Conservation (phyloP, 108 stramenopile species). For the Cyclostephanos invisitatus region DNA sequence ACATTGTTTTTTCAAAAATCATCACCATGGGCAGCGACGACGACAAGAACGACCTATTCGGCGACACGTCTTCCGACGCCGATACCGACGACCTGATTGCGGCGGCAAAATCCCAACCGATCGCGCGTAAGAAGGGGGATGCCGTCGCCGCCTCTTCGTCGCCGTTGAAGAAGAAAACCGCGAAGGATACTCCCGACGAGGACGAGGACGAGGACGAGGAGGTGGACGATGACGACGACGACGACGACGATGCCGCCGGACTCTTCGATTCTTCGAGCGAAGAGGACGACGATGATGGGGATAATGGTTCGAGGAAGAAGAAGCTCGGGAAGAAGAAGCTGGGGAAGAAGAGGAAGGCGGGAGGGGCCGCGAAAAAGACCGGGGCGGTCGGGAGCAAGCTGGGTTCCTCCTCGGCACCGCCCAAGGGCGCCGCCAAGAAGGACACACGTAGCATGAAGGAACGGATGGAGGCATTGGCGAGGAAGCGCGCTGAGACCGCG, state of each 20-base stretch:
- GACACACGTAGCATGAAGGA: conserved; percentile 54
- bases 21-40: conserved; percentile 68
- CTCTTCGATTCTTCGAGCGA: conserved; percentile 72
- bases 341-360: conserved; percentile 39
- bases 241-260: conserved; percentile 57
- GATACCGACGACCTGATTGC: conserved; percentile 86
- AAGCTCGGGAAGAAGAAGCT: conserved; percentile 49
- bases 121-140: conserved; percentile 50
- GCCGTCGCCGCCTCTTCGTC: conserved; percentile 21
- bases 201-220: conserved; percentile 7
- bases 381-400: conserved; percentile 6
- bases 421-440: conserved; percentile 42
- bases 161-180: conserved; percentile 12
- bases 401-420: not conserved
- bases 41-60: conserved; percentile 62
- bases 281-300: conserved; percentile 38
- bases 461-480: conserved; percentile 79
- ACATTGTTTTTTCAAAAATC: too few species aligned
- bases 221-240: conserved; percentile 21
- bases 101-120: conserved; percentile 54
- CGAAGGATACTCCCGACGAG: conserved; percentile 42
- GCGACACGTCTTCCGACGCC: conserved; percentile 63
- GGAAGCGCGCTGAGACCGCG: conserved; percentile 46
- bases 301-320: conserved; percentile 21
- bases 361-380: conserved; percentile 25